Conservation (phyloP, 1,284 basidiomycete species). For the Trichosporon sp. region DNA sequence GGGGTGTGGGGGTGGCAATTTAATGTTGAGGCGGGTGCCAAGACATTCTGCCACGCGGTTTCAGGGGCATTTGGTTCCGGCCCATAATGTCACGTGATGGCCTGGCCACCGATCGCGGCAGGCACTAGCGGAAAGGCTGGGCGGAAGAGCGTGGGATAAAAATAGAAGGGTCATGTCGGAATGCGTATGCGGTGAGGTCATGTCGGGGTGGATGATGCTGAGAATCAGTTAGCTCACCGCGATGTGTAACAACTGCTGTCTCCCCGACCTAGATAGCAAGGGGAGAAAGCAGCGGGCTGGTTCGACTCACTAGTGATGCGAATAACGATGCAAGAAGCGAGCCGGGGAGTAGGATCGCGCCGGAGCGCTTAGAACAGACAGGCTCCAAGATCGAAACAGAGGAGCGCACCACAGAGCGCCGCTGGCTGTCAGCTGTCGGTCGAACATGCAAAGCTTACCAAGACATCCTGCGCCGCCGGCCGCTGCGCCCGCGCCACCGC, state of each 20-base stretch:
- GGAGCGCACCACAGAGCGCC: constrained; percentile 13
- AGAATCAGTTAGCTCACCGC: neutral
- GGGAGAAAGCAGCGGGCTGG: too few relatives aligned
- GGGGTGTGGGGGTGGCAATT: neutral
- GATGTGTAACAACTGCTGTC: neutral
- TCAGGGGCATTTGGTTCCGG: neutral
- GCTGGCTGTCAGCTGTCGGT: constrained; percentile 5
- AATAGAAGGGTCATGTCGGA: neutral
- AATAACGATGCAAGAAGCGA: neutral
- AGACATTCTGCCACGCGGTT: neutral
- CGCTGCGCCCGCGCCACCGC: constrained; percentile 5
- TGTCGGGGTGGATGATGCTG: neutral
- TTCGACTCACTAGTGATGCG: neutral
- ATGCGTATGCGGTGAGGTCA: neutral
- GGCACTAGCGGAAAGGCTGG: neutral
- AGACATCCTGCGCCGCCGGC: constrained; percentile 6
- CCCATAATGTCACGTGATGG: neutral
- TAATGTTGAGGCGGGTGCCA: neutral
- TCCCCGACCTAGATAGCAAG: too few relatives aligned
- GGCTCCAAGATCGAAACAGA: constrained; percentile 17
- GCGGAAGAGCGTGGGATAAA: neutral
- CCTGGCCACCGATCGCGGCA: neutral
- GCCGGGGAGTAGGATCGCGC: neutral
- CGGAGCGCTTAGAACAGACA: constrained; percentile 17
- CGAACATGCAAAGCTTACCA: too few relatives aligned